Evolutionary conservation across 2,329 filamentous ascomycete species (phyloP), one percentile per base, ranked within the genome.

Genomic region (Neophaeococcomyces aloes): DNA sequence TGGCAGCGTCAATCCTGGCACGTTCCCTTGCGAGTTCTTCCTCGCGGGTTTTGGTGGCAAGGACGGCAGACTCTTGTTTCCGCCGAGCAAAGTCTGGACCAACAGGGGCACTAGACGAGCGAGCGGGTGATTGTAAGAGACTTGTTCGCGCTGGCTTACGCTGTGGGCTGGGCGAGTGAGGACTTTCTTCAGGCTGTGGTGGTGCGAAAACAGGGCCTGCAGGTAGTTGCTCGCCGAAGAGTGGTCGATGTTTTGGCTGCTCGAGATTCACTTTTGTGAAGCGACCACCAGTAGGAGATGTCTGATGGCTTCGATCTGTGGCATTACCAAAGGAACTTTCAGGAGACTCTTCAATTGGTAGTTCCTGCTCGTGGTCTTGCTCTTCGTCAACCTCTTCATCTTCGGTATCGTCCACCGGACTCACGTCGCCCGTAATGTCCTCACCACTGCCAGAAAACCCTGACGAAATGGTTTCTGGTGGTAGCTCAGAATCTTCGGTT

Each of bases 111-210:
- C 60, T 66, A 32, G 61, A 55, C 19, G 65, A 62, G 47, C 63
- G 60, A 8, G 60, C 53, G 14, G 50, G 47, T 15, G 65, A 61
- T 7, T 56, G 46, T 34, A 61, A 56, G 25, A 65, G 49, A 2
- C 54, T 48, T 18, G 56, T 57, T 29, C 56, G 50, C 19, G 51
- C 46, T 8, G 51, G 50, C 13, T 55, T 47, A 17, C 68, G 64
- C n/a, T 67, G 59, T 7, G 68, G 68, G 44, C 68, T 71, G 3
- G 67, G 67, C 7, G 68, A 70, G 19, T 67, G 59, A 18, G 65
- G 65, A 41, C 59, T 60, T 49, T 66, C 49, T 49, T 60, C 55
- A 27, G 57, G 48, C 18, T 60, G 57, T 3, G 39, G 39, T 25
- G 64, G 61, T 15, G 62, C 62, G 43, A 64, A 64, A 31, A 56